Evolutionary conservation across 768 basidiomycete species (phyloP).

Genomic region (Leccinum truebloodii): DNA sequence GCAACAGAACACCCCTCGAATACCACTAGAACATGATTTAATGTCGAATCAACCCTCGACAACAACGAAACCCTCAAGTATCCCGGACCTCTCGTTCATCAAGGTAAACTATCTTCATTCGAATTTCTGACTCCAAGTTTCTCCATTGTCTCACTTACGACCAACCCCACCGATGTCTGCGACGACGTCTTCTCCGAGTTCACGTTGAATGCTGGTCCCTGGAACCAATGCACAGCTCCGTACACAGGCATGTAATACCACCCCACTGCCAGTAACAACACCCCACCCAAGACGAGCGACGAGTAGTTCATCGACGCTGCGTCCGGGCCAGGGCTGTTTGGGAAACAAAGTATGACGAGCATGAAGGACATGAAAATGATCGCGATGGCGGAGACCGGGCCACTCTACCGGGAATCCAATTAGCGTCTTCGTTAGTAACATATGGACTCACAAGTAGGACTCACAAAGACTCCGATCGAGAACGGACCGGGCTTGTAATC

Average conservation of each 20-base stretch:
- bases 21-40: no score
- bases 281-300: constrained; percentile 61
- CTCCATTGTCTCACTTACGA: not conserved
- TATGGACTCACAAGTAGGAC: not conserved
- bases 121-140: not conserved
- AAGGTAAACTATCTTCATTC: not conserved
- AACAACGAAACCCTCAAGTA: not conserved
- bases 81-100: not conserved
- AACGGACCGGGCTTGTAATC: constrained; percentile 48
- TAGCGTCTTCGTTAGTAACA: not conserved
- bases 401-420: constrained; percentile 38
- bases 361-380: constrained; percentile 67
- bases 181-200: constrained; percentile 7
- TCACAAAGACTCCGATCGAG: constrained; percentile 41
- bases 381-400: constrained; percentile 51
- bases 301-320: constrained; percentile 68
- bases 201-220: constrained; percentile 54
- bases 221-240: constrained; percentile 71
- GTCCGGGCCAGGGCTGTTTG: constrained; percentile 45
- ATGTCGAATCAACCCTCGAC: no score
- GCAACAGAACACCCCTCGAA: no score
- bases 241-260: constrained; percentile 72
- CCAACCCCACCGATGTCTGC: not conserved
- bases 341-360: constrained; percentile 63
- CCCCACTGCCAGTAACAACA: constrained; percentile 50